These are phyloP conservation scores for Mycocentrospora acerina DNA, from an alignment of 2,329 filamentous ascomycete species.

Conservation along the genomic window DNA sequence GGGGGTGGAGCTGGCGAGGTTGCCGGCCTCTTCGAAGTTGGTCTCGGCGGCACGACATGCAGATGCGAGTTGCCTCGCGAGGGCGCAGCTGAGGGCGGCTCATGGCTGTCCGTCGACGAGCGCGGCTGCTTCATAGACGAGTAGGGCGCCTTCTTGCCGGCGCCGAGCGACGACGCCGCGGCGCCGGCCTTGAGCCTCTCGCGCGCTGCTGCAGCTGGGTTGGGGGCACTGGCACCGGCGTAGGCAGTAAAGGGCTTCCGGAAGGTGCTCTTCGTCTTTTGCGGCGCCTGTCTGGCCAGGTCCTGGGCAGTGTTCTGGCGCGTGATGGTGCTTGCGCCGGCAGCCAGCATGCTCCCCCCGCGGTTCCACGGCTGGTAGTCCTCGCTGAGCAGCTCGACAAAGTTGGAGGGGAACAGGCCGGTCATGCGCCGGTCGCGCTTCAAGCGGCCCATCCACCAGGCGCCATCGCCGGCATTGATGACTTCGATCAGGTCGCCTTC, in stretches of 20 bases:
- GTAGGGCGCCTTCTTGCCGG: slow-evolving; percentile 48
- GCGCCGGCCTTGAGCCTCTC: slow-evolving; percentile 37
- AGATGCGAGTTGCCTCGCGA: slow-evolving; percentile 27
- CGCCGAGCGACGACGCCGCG: slow-evolving; percentile 33
- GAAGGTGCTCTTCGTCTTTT: slow-evolving; percentile 58
- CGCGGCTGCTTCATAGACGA: slow-evolving; percentile 55
- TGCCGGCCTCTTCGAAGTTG: slow-evolving; percentile 33
- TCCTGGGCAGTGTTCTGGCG: slow-evolving; percentile 52
- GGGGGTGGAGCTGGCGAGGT: slow-evolving; percentile 43
- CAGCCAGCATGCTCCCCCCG: slow-evolving; percentile 54
- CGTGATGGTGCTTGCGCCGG: slow-evolving; percentile 46
- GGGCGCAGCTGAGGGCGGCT: slow-evolving; percentile 30
- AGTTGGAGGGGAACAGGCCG: slow-evolving; percentile 95
- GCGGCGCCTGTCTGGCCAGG: slow-evolving; percentile 47
- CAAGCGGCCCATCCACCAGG: slow-evolving; percentile 96
- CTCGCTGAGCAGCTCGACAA: slow-evolving; percentile 85
- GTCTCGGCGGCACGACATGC: slow-evolving; percentile 46
- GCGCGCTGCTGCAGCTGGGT: slow-evolving; percentile 43
- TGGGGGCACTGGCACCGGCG: slow-evolving; percentile 45
- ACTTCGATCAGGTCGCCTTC: slow-evolving; percentile 98
- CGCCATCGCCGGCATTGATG: slow-evolving; percentile 93
- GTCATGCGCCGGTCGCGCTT: slow-evolving; percentile 87
- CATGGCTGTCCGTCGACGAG: slow-evolving; percentile 36
- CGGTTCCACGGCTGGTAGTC: slow-evolving; percentile 75
- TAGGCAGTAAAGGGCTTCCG: slow-evolving; percentile 68